These are phyloP conservation scores for Fusarium devonianum DNA, from an alignment of 2,329 filamentous ascomycete species.

Conservation along the genomic window DNA sequence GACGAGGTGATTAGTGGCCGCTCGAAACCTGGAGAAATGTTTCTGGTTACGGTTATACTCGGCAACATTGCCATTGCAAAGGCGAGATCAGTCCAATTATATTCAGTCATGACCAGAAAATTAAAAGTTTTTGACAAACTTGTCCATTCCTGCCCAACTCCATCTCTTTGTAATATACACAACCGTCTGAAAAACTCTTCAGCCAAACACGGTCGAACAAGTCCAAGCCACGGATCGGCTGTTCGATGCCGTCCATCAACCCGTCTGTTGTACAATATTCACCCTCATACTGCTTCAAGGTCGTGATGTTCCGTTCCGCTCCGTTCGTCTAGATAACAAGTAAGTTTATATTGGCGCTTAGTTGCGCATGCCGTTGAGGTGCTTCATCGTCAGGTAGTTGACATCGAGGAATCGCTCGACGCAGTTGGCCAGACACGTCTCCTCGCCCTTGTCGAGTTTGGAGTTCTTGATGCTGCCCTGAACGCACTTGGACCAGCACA, in stretches of 20 bases:
- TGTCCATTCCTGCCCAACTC: not conserved
- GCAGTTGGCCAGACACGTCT: constrained; percentile 88
- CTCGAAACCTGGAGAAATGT: no score
- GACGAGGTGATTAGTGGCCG: no score
- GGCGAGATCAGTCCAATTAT: no score
- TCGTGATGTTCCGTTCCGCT: not conserved
- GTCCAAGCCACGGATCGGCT: not conserved
- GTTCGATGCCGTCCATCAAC: constrained; percentile 5
- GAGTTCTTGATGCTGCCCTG: constrained; percentile 74
- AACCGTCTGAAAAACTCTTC: constrained; percentile 8
- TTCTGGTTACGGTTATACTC: no score
- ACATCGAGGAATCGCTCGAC: constrained; percentile 93
- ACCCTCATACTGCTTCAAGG: constrained; percentile 7
- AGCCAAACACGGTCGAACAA: not conserved
- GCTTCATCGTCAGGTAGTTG: constrained; percentile 83
- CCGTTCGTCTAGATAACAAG: not conserved
- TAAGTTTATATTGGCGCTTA: no score
- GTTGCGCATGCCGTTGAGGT: constrained; percentile 71
- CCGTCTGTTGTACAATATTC: constrained; percentile 29
- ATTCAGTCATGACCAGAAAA: no score
- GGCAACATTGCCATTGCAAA: no score
- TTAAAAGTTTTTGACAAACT: not conserved
- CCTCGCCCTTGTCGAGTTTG: constrained; percentile 78
- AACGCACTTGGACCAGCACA: constrained; percentile 96
- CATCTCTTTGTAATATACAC: constrained; percentile 18